Evolutionary conservation across 208 protist species (phyloP), one percentile per base, ranked within the genome.

Genomic region (Balamuthia mandrillaris): DNA sequence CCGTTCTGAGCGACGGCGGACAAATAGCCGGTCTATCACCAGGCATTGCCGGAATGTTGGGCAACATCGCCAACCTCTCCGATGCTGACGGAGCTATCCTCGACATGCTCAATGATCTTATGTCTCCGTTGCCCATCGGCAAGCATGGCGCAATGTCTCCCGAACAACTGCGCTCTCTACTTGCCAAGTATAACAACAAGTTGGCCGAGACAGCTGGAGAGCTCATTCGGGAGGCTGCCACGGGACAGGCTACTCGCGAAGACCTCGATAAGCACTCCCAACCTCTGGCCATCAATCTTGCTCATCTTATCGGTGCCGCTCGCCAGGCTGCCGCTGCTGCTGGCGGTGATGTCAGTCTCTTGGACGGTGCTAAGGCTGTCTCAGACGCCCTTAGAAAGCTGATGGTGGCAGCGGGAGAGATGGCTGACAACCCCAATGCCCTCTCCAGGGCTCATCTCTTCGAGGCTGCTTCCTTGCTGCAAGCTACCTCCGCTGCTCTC

Each of bases 131-230:
- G 7, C 87, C 85, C 29, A 77, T 78, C 12, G 65, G 82, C 41
- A 79, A 84, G 31, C 87, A 85, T 41, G 87, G 81, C 0, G 85
- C 81, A 24, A 61, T 87, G 18, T 88, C 84, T n/a, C 88, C 88
- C 58, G 84, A 90, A 58, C 82, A 90, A 60, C 87, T 74, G 5
- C 84, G 85, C 24, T 75, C 85, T 68, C 81, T 88, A 45, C 72
- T 90, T 24, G 81, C 74, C 21, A 81, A 83, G 14, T 78, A 85
- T 33, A 68, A 82, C 9, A 85, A 87, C 56, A 83, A 81, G 7
- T 68, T 89, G n/a, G 74, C 87, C 2, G 56, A 56, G 1, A 83
- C 87, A 49, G 87, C 87, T 31, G 83, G 21, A 37, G 63, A 44
- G 39, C 54, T 89, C 31, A 77, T 89, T 5, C 9, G 70, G 0